These are phyloP conservation scores for Camelina neglecta DNA, from an alignment of 345 rosid species.

Conservation along the genomic window DNA sequence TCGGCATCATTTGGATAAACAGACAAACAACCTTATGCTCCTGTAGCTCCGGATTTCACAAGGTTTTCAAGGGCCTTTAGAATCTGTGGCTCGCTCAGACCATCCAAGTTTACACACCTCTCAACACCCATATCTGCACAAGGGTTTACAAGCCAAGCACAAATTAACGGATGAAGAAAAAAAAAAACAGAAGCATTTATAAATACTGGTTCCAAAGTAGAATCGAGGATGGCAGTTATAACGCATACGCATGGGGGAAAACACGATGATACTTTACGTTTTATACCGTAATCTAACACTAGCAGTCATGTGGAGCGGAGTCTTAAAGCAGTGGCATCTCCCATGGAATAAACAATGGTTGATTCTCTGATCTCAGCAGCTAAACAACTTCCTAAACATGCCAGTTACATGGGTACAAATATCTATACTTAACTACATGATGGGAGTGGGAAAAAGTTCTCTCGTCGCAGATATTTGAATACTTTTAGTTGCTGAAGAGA, in stretches of 20 bases:
- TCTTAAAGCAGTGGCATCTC: neutral
- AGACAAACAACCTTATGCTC: slow-evolving; percentile 49
- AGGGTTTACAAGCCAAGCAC: slow-evolving; percentile 6
- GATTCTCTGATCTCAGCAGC: neutral
- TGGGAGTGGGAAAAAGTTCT: slow-evolving; percentile 15
- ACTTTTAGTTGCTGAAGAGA: neutral
- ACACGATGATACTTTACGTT: too few relatives aligned
- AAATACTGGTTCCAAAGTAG: neutral
- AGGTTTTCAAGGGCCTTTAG: slow-evolving; percentile 69
- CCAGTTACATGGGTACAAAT: neutral
- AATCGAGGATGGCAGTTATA: neutral
- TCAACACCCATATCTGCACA: slow-evolving; percentile 70
- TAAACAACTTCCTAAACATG: slow-evolving; percentile 9
- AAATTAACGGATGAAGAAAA: neutral
- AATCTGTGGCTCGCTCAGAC: slow-evolving; percentile 61
- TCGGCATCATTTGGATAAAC: slow-evolving; percentile 16
- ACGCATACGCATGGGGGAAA: neutral
- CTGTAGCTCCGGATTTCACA: slow-evolving; percentile 56
- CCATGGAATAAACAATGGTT: neutral
- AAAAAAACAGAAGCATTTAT: neutral
- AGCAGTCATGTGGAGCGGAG: neutral
- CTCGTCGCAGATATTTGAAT: neutral
- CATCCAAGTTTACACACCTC: slow-evolving; percentile 67
- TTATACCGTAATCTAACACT: neutral
- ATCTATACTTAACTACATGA: neutral